Base-by-base conservation (phyloP, 805 yeast species). In the Teunomyces gatunensis region DNA sequence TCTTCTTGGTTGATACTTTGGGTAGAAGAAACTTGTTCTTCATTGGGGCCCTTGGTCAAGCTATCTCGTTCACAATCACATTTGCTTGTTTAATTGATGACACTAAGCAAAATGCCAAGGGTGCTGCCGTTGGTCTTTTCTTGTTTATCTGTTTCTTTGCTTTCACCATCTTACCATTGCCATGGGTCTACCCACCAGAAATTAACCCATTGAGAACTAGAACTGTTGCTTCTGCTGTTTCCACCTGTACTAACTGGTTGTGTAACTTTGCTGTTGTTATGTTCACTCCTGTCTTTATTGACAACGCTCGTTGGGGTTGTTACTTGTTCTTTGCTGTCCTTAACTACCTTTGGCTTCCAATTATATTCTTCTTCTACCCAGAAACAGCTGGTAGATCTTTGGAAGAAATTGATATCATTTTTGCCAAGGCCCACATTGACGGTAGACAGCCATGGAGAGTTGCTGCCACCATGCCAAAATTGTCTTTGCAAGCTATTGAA, bases 361-460 rank as follows among this genome's bases (percentile, higher is more conserved):
- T 67, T 44, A 71, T 72, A 47, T 71, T 63, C 69, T 71, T 67
- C 65, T 73, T 60, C 65, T 74, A 68, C 71, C 76, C 74, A 37
- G 77, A 69, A 59, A 71, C 75, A 28, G 77, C 72, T 28, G 78
- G 74, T 40, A 65, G 75, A 60, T 55, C 68, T 30, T 72, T 72
- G 65, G 75, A 71, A 64, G 79, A 74, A 58, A 67, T 70, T 45
- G 77, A 74, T 62, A 82, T 83, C 60, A 82, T 85, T 47, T 81
- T 73, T 53, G 87, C 87, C 60, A 80, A 79, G 68, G 79, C 86
- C 11, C 64, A 75, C 53, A 74, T 67, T 39, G 90, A 85, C 51
- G 74, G 75, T 43, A 75, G 74, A 53, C 77, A 73, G 52, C 80
- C 85, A 28, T 84, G 75, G 77, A 73, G 80, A 61, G 84, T 85